These are phyloP conservation scores for Serendipita indica DNA, from an alignment of 768 basidiomycete species.

Conservation along the genomic window DNA sequence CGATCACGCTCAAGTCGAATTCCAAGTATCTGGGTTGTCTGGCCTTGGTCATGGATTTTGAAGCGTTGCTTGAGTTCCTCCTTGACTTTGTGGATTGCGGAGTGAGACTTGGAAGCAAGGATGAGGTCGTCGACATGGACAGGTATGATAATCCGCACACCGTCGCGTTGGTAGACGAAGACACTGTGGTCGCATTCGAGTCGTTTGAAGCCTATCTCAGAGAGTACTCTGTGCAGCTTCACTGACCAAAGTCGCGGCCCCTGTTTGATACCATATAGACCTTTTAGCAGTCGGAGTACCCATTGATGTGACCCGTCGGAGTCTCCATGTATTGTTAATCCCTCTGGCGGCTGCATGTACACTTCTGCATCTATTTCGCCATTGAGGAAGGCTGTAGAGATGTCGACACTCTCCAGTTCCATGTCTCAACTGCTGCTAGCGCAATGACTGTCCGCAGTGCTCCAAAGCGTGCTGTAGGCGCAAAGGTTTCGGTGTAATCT, in stretches of 20 bases:
- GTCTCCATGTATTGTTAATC: constrained; percentile 6
- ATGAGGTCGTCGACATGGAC: constrained; percentile 4
- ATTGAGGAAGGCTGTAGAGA: constrained; percentile 11
- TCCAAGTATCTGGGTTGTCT: constrained; percentile 11
- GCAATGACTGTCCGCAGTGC: constrained; percentile 20
- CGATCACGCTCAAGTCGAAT: constrained; percentile 22
- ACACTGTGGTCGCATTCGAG: constrained; percentile 6
- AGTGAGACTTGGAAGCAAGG: background rate
- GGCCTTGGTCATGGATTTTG: background rate
- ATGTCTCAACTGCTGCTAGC: constrained; percentile 17
- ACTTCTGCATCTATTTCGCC: constrained; percentile 18
- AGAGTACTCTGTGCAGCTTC: background rate
- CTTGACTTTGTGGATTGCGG: background rate
- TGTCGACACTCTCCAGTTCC: constrained; percentile 8
- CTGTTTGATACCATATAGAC: constrained; percentile 1
- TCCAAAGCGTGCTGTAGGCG: constrained; percentile 17
- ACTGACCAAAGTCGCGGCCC: background rate
- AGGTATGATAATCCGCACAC: background rate
- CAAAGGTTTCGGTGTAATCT: constrained; percentile 22
- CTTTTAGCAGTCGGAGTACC: constrained; percentile 6
- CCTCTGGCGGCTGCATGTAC: constrained; percentile 20
- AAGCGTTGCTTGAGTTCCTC: background rate
- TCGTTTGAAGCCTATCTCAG: background rate
- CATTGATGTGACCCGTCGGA: too few species aligned
- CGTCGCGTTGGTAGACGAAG: background rate